Percentiles rank a stretch among this genome's conserved stretches.
These are phyloP conservation scores for Pythium apleroticum DNA, from an alignment of 352 stramenopile species.

Conservation along the genomic window DNA sequence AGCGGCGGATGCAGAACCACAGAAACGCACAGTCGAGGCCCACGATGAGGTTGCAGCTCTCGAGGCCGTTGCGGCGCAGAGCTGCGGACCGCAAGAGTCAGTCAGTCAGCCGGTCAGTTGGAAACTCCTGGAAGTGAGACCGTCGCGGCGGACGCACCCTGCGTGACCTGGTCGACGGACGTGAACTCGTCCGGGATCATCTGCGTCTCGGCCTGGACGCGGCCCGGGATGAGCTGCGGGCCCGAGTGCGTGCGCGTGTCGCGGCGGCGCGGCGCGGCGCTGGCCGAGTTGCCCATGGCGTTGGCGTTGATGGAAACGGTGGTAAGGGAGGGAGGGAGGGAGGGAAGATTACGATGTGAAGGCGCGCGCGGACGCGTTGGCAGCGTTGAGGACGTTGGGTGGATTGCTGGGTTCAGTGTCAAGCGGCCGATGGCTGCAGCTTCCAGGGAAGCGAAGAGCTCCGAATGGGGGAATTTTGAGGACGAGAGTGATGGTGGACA, in stretches of 20 bases:
- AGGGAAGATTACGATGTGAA: neutral
- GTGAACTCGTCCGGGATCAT: slow-evolving; percentile 78
- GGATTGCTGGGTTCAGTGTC: slow-evolving; percentile 6
- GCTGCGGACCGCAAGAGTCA: slow-evolving; percentile 29
- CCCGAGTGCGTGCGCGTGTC: slow-evolving; percentile 42
- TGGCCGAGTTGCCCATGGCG: slow-evolving; percentile 39
- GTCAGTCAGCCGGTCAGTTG: no score
- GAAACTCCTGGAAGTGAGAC: no score
- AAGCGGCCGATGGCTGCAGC: no score
- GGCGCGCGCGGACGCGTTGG: neutral
- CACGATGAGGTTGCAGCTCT: slow-evolving; percentile 86
- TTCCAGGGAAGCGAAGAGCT: neutral
- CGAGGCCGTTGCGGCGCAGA: slow-evolving; percentile 71
- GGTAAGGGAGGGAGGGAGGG: no score
- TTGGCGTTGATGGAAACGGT: neutral
- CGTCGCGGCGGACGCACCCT: slow-evolving; percentile 20
- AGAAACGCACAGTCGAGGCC: slow-evolving; percentile 78
- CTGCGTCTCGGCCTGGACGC: slow-evolving; percentile 27
- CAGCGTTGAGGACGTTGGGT: neutral
- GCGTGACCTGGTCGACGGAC: slow-evolving; percentile 63
- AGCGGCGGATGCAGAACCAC: no score
- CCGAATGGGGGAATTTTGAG: neutral
- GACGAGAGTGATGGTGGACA: neutral
- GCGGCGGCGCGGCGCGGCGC: slow-evolving; percentile 8
- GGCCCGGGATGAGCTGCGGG: slow-evolving; percentile 32